Base-by-base conservation (phyloP, 2,329 filamentous ascomycete species). In the Epichloe brachyelytri region DNA sequence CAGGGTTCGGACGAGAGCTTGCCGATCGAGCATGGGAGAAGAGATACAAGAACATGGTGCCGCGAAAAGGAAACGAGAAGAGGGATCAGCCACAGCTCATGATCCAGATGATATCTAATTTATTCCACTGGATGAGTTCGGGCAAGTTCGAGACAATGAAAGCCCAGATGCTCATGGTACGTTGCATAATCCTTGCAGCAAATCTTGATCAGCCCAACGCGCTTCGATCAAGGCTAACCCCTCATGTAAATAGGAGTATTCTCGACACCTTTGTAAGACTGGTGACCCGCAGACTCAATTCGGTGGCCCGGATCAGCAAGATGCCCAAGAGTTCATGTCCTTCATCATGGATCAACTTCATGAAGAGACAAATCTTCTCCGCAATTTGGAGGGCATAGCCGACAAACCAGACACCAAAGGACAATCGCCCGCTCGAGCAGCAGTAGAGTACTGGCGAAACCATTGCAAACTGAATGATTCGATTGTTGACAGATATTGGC, bases 261-360 rank as follows among this genome's bases (percentile, higher is more conserved):
- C 67, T 15, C 58, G 60, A 34, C 62, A 70, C 51, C 54, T 71
- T 8, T 68, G 65, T 51, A 60, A 65, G 26, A 46, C 51, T 55
- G 66, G 51, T 59, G 58, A 43, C 51, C 53, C 48, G 51, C 56
- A 37, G 51, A 60, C 47, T 54, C 57, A 78, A 6, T 93, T 89
- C 71, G 86, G 83, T 14, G 83, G 87, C 40, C 74, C 75, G 22
- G 72, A 80, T 47, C 91, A 97, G 63, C 93, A 97, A 67, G 93
- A 98, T 62, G 85, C 89, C 2, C 86, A 90, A 57, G 93, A 97
- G 60, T 95, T 95, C 58, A 82, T 91, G 57, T 81, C 82, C 44
- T 95, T 94, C 62, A 66, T 96, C 26, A 75, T 95, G 38, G 82
- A 87, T 49, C 83, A 85, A 57, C 73, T 97, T 12, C 85, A 91